Percentiles rank a stretch among this genome's conserved stretches.
Conservation (phyloP, 192 early-diverging fungal genomes). For the Backusella morwellensis region DNA sequence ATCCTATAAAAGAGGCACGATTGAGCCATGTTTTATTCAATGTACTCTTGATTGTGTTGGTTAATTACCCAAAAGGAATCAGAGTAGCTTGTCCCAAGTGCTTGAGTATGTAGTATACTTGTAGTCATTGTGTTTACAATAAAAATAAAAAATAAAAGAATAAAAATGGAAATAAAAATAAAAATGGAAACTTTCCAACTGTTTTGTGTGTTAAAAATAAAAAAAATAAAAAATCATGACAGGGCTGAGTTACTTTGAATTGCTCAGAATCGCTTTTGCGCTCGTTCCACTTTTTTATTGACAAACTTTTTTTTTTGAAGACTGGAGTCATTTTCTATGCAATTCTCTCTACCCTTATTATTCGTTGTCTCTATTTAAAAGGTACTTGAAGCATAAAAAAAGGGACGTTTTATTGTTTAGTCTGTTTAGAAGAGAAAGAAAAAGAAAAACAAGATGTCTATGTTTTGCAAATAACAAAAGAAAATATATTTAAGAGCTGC, state of each 20-base stretch:
- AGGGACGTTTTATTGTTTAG: too few relatives aligned
- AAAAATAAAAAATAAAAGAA: background rate
- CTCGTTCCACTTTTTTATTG: background rate
- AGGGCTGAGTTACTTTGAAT: background rate
- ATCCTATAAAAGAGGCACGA: conserved; percentile 35
- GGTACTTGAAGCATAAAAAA: too few relatives aligned
- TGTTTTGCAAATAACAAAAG: too few relatives aligned
- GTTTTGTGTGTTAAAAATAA: background rate
- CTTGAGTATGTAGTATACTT: background rate
- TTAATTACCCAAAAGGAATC: conserved; percentile 33
- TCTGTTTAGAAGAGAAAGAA: too few relatives aligned
- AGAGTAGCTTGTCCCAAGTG: conserved; percentile 14
- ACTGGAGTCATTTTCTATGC: background rate
- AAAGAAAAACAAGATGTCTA: too few relatives aligned
- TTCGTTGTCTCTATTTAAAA: too few relatives aligned
- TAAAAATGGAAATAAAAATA: background rate
- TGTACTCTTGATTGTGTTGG: background rate
- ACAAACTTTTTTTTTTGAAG: background rate
- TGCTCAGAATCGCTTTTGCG: background rate
- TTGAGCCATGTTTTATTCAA: background rate
- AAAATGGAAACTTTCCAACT: background rate
- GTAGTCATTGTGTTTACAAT: background rate
- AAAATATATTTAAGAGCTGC: too few relatives aligned
- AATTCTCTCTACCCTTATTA: too few relatives aligned
- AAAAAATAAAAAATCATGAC: background rate